Evolutionary conservation across 345 rosid genomes (phyloP), one percentile per base, ranked within the genome.

Genomic region (Kernera saxatilis): DNA sequence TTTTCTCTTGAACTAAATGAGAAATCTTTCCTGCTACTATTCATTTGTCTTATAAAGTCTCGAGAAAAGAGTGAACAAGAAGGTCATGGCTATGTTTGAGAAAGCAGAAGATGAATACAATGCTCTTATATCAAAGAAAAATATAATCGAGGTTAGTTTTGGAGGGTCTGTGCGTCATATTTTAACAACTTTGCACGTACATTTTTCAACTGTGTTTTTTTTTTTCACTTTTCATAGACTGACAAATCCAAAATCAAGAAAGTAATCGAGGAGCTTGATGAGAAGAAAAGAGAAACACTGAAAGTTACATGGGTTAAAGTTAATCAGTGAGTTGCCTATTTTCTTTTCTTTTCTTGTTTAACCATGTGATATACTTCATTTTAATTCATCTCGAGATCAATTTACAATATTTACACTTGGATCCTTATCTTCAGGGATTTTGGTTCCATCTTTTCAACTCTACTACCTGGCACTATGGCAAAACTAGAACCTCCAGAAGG

Each of bases 301-400:
- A 83, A 84, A 75, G 93, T 90, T 73, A 90, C 98, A 8, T 93
- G 98, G 98, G 90, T 90, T 50, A 90, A 93, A 87, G 98, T 93
- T 59, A 93, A 83, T 75, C 78, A 70, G 98, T 87, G 71, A 81
- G 88, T 45, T 1, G 37, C 63, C 12, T 35, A 33, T 55, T 54
- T 9, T 8, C 33, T 29, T 67, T 41, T 49, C 33, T 32, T 63
- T 64, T 13, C 44, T n/a, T 43, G 36, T 64, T 64, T 18, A 41
- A 44, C 48, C 50, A 55, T 23, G 44, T 8, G 46, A 32, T 13
- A 27, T 21, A 21, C 59, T 67, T 74, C 21, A 30, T 53, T 53
- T 40, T 32, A 69, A 27, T 71, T 18, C 58, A 54, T 11, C 5
- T 30, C 5, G 0, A 26, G 52, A 14, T 40, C n/a, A 36, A 33